Evolutionary conservation across 2,329 filamentous ascomycete genomes (phyloP), one percentile per base, ranked within the genome.

Genomic region (Neodidymelliopsis sp.): DNA sequence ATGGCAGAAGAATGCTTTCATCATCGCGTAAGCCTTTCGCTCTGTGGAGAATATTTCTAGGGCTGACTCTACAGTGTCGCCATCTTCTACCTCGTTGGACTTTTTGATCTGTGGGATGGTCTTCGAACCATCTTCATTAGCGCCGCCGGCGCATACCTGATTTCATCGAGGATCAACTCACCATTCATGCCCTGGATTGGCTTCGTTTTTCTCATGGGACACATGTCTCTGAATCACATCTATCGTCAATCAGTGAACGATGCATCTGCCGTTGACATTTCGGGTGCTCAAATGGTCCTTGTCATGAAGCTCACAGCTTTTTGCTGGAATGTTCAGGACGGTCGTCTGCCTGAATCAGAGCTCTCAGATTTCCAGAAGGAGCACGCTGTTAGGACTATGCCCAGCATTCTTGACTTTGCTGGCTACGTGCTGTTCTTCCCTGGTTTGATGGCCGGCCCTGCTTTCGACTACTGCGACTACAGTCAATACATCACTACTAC

Each of bases 151-250:
- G 84, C 90, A 39, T 99, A 97, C 69, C 79, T 82, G 56, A 94
- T 99, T 61, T 89, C 93, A 41, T 85, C 88, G 59, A 92, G 86
- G 70, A 78, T 97, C 33, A 83, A 91, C 59, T 92, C 91, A 15
- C 90, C 91, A 0, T 90, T 93, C 70, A 99, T 99, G 94, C 94
- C 94, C 77, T 99, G 94, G 94, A 81, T 97, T 38, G 91, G 86
- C 51, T 99, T 99, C 73, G 79, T 90, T 38, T 97, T 96, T 68
- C 78, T 96, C 48, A 97, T 99, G 93, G 87, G 87, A 45, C 93
- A 99, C 75, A 90, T 97, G 88, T 93, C 92, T 34, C 72, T 93
- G 64, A 96, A 85, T 71, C 94, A 99, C 72, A 87, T 99, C 54
- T 78, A 84, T 49, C 89, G 95, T 28, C 91, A 96, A 73, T 83